Percentiles rank a stretch among this genome's conserved stretches.
Conservation (phyloP, 805 yeast genomes). For the Cyberlindnera petersonii region DNA sequence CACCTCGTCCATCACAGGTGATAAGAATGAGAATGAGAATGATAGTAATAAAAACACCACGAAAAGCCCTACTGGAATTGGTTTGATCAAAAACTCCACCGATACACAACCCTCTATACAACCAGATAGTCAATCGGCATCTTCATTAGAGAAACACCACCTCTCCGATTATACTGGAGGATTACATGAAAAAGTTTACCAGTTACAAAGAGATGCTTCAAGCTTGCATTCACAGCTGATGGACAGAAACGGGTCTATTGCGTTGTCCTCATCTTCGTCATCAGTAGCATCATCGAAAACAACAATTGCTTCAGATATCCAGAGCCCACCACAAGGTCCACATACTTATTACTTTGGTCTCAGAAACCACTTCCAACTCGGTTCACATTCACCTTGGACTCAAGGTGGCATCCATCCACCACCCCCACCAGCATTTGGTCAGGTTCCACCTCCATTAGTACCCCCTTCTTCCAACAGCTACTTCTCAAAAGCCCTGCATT, state of each 20-base stretch:
- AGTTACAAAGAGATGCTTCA: slow-evolving; percentile 24
- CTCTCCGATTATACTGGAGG: no score
- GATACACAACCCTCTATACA: slow-evolving; percentile 9
- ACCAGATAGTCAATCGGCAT: slow-evolving; percentile 10
- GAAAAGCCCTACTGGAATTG: slow-evolving; percentile 6
- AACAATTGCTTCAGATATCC: slow-evolving; percentile 3
- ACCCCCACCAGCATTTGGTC: slow-evolving; percentile 2
- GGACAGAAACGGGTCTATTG: slow-evolving; percentile 5
- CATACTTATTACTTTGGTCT: slow-evolving; percentile 1
- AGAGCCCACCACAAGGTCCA: background rate
- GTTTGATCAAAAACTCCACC: slow-evolving; percentile 4
- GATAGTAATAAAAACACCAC: background rate
- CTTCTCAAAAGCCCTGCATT: no score
- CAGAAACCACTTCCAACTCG: background rate
- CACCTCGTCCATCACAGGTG: background rate
- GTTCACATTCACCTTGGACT: slow-evolving; percentile 4
- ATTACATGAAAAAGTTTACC: slow-evolving; percentile 22
- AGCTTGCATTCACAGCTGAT: slow-evolving; percentile 20
- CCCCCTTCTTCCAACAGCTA: slow-evolving; percentile 6
- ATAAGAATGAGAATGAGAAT: no score
- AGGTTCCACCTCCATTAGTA: slow-evolving; percentile 1
- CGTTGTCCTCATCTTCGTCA: slow-evolving; percentile 1
- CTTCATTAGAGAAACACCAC: no score
- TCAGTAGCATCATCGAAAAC: no score
- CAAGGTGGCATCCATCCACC: slow-evolving; percentile 4